Evolutionary conservation across 768 basidiomycete genomes (phyloP).

Genomic region (Termitomyces sp.): DNA sequence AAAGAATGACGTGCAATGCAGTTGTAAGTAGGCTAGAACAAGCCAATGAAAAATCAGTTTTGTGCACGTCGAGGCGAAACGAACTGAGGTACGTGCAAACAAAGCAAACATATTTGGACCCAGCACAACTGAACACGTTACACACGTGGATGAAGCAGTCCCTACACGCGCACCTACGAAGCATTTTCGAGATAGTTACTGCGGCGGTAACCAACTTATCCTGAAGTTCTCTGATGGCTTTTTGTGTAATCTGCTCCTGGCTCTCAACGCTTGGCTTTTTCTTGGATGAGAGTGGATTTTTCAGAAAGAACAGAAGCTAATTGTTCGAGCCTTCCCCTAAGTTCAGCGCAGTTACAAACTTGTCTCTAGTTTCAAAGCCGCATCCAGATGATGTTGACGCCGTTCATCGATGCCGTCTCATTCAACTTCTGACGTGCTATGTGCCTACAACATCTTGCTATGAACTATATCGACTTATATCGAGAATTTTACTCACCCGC

Average conservation of each 20-base stretch:
- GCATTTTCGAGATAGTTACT: slow-evolving; percentile 50
- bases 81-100: no score
- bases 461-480: not conserved
- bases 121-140: no score
- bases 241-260: slow-evolving; percentile 40
- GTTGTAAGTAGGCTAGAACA: no score
- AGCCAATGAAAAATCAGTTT: no score
- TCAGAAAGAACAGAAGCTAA: slow-evolving; percentile 41
- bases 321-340: slow-evolving; percentile 32
- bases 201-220: slow-evolving; percentile 53
- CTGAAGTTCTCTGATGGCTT: slow-evolving; percentile 48
- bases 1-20: no score
- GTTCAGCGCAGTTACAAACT: slow-evolving; percentile 38
- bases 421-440: slow-evolving; percentile 54
- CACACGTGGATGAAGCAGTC: no score
- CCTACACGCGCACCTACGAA: no score
- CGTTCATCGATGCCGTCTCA: slow-evolving; percentile 50
- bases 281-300: slow-evolving; percentile 41
- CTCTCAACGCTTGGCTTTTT: slow-evolving; percentile 46
- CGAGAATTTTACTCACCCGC: slow-evolving; percentile 45
- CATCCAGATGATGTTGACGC: slow-evolving; percentile 33
- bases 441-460: slow-evolving; percentile 34
- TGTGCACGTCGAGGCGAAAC: no score
- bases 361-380: slow-evolving; percentile 46
- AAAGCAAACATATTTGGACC: no score